Percentiles rank a stretch among this genome's conserved stretches.
Evolutionary conservation across 1,139 yeast genomes (phyloP).

Genomic region (Trichomonascaceae sp.): DNA sequence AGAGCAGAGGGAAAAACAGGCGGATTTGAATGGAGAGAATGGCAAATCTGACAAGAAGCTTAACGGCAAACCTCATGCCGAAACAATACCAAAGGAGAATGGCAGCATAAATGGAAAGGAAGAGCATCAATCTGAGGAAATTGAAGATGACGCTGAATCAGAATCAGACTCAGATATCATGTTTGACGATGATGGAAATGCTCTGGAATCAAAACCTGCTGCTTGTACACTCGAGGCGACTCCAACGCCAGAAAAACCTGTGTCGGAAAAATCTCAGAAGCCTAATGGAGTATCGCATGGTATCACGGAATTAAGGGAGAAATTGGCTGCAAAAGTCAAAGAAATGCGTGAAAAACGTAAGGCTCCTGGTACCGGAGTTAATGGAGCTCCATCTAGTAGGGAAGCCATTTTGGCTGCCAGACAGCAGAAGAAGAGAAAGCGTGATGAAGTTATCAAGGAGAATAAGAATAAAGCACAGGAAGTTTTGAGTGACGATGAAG

Average conservation of each 20-base stretch:
- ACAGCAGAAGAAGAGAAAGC: constrained; percentile 36
- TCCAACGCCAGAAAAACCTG: background rate
- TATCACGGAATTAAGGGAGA: constrained; percentile 59
- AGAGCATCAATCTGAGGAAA: background rate
- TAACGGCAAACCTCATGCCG: constrained; percentile 13
- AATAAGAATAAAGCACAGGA: constrained; percentile 25
- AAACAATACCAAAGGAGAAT: background rate
- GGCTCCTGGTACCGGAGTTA: constrained; percentile 78
- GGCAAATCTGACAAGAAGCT: constrained; percentile 17
- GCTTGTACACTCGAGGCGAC: background rate
- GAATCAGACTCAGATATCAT: constrained; percentile 38
- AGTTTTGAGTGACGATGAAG: constrained; percentile 18
- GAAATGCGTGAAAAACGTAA: constrained; percentile 72
- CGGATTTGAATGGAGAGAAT: constrained; percentile 11
- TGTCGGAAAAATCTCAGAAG: background rate
- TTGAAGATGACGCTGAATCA: background rate
- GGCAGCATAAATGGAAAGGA: background rate
- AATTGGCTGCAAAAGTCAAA: constrained; percentile 67
- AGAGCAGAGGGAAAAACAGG: constrained; percentile 30
- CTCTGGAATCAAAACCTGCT: constrained; percentile 8
- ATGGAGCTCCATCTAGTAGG: constrained; percentile 68
- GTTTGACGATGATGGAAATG: constrained; percentile 74
- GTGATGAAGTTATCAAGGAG: constrained; percentile 25
- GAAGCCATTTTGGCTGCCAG: constrained; percentile 39
- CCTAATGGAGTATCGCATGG: constrained; percentile 25